Evolutionary conservation across 345 rosid species (phyloP), one percentile per base, ranked within the genome.

Genomic region (Linum tenue): DNA sequence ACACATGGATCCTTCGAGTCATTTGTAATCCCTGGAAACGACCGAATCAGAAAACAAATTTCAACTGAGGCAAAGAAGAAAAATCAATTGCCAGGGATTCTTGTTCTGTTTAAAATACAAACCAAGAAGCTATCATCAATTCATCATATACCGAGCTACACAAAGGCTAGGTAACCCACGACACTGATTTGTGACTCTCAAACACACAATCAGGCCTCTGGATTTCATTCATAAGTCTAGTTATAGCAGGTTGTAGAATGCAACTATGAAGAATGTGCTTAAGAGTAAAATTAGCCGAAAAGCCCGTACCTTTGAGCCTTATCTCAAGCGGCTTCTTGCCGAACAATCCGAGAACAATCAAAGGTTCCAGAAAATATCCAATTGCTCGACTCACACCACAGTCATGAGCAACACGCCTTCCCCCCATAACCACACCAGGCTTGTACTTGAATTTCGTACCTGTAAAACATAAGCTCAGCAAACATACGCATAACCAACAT

Each of bases 351-450:
- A 94, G 84, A 73, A 94, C 66, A 67, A 94, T 65, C 78, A 94
- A 64, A 5, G 97, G 95, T 78, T 94, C 92, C 76, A 90, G 63
- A 73, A 84, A 94, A 76, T 88, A 94, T 6, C 97, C 96, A 61
- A 94, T 79, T 59, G 96, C 76, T 62, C 97, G 79, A 80, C 74
- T 83, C 74, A 82, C 69, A 17, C 89, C 87, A 63, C 99, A 94
- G 71, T 79, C 85, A 38, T 84, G 89, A 64, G 81, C 84, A 66
- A 82, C 72, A 60, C 83, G 73, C 69, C 76, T 90, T 67, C 99
- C 97, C 43, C 97, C 97, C 81, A 85, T 77, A 61, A 90, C 75
- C 38, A 72, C 79, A 70, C 99, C 99, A 22, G 97, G 95, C 75
- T 86, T 86, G 80, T 87, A 91, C 73, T 76, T 82, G 40, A 91